Evolutionary conservation across 2,329 filamentous ascomycete species (phyloP), one percentile per base, ranked within the genome.

Genomic region (Hypoxylon sp.): DNA sequence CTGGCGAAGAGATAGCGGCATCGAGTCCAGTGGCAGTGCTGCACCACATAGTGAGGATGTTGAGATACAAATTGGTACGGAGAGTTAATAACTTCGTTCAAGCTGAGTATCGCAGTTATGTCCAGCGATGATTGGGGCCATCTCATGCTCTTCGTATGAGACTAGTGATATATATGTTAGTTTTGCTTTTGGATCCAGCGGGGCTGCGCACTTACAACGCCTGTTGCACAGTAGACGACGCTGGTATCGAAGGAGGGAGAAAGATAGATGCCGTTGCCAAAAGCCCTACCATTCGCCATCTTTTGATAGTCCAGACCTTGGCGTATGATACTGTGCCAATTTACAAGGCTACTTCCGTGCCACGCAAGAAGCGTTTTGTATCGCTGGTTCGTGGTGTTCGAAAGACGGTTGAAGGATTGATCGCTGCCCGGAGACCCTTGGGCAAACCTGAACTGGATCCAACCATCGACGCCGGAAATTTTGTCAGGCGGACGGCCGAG

Each of bases 381-480:
- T 65, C 33, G 56, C n/a, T 53, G 61, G 1, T 70, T 58, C 3
- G 80, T 79, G 4, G 75, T 69, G 31, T 79, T 77, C 2, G 95
- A 79, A 11, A 87, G 85, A 18, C 84, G 74, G 5, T 86, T 77
- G 69, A 97, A 97, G 1, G 85, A 81, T 27, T 88, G 79, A 70
- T 97, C 93, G 68, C 93, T 96, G 68, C 96, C 91, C 0, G 92
- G 92, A 0, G 91, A 89, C 7, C 92, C 93, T 78, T 96, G 94
- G 0, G 89, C 88, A 66, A 97, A 92, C 23, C 91, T 84, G 68
- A 97, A 97, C 72, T 97, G 92, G 54, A 91, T 79, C 81, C 87
- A 94, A 2, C 75, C 78, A 0, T 79, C 68, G 77, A 94, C 86
- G 0, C 88, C 88, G 20, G 77, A 77, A 2, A 95, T 81, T 9